Evolutionary conservation across 2,329 filamentous ascomycete species (phyloP).

Genomic region (Xylaria sp.): DNA sequence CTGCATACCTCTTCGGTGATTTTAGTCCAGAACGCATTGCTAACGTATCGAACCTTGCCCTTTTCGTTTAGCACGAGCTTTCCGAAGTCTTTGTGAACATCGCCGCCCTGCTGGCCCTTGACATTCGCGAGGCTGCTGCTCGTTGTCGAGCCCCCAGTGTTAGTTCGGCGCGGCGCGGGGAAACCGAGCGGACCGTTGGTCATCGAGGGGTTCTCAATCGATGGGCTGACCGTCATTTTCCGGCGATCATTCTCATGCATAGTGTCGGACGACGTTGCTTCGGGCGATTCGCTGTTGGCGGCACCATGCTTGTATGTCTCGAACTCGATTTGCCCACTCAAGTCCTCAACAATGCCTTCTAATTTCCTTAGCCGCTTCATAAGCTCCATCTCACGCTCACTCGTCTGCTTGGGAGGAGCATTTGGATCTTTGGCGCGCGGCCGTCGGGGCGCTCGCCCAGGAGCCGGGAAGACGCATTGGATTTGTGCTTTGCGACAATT

Average conservation of each 20-base stretch:
- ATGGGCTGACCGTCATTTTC: conserved; percentile 30
- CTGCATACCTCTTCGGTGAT: conserved; percentile 71
- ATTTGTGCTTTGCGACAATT: conserved; percentile 75
- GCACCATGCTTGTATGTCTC: conserved; percentile 50
- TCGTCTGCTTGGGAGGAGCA: conserved; percentile 62
- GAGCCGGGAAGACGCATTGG: conserved; percentile 75
- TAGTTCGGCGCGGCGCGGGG: conserved; percentile 23
- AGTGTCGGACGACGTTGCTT: conserved; percentile 38
- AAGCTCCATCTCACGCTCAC: conserved; percentile 69
- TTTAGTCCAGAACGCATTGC: conserved; percentile 77
- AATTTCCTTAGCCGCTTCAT: conserved; percentile 74
- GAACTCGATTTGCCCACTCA: conserved; percentile 68
- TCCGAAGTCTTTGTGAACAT: conserved; percentile 63
- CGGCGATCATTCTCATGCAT: conserved; percentile 32
- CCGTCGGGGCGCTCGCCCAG: conserved; percentile 73
- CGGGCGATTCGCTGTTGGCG: conserved; percentile 48
- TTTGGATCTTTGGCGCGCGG: conserved; percentile 69
- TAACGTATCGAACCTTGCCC: conserved; percentile 74
- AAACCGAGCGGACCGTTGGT: conserved; percentile 29
- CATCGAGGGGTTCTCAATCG: conserved; percentile 29
- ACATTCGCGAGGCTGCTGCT: conserved; percentile 20
- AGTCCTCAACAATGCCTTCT: conserved; percentile 75
- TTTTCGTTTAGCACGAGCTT: conserved; percentile 72
- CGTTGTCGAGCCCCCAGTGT: conserved; percentile 40
- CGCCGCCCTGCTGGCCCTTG: conserved; percentile 36